Conservation (phyloP, 345 rosid genomes). For the Moricandia arvensis region DNA sequence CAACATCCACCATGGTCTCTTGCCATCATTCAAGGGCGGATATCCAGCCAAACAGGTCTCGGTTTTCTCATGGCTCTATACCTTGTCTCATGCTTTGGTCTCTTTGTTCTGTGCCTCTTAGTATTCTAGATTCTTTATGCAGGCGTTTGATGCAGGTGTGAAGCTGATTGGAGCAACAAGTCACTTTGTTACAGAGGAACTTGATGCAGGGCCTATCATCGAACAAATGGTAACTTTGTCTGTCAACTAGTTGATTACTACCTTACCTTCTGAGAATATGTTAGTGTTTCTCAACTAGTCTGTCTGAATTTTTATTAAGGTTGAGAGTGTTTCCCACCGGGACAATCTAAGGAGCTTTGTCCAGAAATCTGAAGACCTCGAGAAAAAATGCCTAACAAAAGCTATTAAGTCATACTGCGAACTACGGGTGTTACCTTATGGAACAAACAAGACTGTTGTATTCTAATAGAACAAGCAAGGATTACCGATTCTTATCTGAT, state of each 20-base stretch:
- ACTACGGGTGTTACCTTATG: slow-evolving; percentile 77
- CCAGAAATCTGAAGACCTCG: slow-evolving; percentile 88
- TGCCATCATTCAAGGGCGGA: slow-evolving; percentile 91
- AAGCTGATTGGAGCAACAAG: slow-evolving; percentile 91
- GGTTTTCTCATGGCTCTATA: not conserved
- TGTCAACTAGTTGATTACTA: not conserved
- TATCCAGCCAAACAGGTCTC: slow-evolving; percentile 76
- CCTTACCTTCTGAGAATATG: not conserved
- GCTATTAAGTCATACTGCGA: slow-evolving; percentile 85
- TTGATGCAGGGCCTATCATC: slow-evolving; percentile 91
- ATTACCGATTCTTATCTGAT: not conserved
- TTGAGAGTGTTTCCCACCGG: slow-evolving; percentile 87
- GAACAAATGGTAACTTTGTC: slow-evolving; percentile 74
- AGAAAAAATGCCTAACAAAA: slow-evolving; percentile 80
- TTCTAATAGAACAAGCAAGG: slow-evolving; percentile 40
- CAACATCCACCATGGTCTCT: slow-evolving; percentile 96
- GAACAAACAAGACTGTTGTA: slow-evolving; percentile 70
- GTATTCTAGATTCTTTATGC: slow-evolving; percentile 43
- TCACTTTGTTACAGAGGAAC: slow-evolving; percentile 94
- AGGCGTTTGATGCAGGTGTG: slow-evolving; percentile 98
- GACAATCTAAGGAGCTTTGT: slow-evolving; percentile 80
- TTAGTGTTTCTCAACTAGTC: not conserved
- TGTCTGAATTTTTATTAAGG: slow-evolving; percentile 47
- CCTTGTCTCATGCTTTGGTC: not conserved
- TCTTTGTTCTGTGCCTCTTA: slow-evolving; percentile 16